Percentiles rank a stretch among this genome's conserved stretches.
Conservation (phyloP, 495 filamentous ascomycete genomes). For the Chaetomium fimeti region DNA sequence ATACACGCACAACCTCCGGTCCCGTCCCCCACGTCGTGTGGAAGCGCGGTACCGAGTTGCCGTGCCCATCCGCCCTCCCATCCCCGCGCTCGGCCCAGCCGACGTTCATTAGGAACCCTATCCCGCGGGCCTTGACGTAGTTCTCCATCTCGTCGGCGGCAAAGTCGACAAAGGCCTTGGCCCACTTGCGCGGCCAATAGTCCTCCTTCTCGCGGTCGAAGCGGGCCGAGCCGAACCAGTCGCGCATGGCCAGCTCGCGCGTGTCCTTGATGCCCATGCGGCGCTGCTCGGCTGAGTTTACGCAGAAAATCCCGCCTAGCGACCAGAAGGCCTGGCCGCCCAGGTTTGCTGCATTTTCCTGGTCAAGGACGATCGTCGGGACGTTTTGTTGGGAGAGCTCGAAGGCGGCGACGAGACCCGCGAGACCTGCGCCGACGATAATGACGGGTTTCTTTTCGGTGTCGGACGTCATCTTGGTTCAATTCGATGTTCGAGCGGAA, state of each 20-base stretch:
- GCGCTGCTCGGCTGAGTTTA: conserved; percentile 49
- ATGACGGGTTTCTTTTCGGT: conserved; percentile 41
- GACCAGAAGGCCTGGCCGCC: conserved; percentile 58
- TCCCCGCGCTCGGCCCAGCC: conserved; percentile 54
- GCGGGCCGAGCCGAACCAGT: conserved; percentile 50
- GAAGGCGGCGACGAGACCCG: conserved; percentile 52
- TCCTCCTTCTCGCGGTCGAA: conserved; percentile 52
- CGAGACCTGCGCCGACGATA: conserved; percentile 52
- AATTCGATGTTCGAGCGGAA: neutral
- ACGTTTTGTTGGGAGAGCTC: conserved; percentile 48
- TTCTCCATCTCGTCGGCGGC: conserved; percentile 50
- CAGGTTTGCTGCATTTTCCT: conserved; percentile 47
- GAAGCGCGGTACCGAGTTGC: conserved; percentile 53
- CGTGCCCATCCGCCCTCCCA: conserved; percentile 50
- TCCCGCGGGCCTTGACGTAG: conserved; percentile 48
- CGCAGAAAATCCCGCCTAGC: conserved; percentile 53
- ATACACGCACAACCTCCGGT: conserved; percentile 52
- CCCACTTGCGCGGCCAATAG: conserved; percentile 52
- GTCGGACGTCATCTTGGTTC: conserved; percentile 1
- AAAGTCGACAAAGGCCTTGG: conserved; percentile 55
- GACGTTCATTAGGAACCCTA: conserved; percentile 47
- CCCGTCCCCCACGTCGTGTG: conserved; percentile 54
- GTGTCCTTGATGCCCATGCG: conserved; percentile 52
- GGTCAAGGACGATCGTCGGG: conserved; percentile 47
- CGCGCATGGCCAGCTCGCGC: conserved; percentile 48